A percentile compares a stretch with the other conserved stretches of the same genome.
Evolutionary conservation across 2,329 filamentous ascomycete genomes (phyloP).

Genomic region (Shiraia bambusicola): DNA sequence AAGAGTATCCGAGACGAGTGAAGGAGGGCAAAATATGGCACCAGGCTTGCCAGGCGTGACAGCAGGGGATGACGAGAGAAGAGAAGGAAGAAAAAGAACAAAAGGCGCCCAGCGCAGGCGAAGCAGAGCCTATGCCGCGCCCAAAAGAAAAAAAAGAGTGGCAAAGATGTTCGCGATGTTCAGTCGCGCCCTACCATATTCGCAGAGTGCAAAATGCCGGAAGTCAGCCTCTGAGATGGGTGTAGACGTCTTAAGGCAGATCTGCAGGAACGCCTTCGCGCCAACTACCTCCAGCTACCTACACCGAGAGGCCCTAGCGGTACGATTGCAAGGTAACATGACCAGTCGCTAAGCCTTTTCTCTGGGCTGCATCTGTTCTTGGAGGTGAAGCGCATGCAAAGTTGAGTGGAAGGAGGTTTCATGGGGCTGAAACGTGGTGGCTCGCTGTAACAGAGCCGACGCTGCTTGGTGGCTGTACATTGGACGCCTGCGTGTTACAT

Average conservation of each 20-base stretch:
- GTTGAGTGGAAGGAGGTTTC: constrained; percentile 8
- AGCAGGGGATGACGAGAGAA: constrained; percentile 11
- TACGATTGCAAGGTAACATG: constrained; percentile 1
- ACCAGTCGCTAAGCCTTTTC: constrained; percentile 2
- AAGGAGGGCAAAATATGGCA: constrained; percentile 22
- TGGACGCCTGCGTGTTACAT: constrained; percentile 16
- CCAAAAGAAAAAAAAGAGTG: constrained; percentile 11
- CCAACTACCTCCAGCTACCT: background rate
- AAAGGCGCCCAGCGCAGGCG: constrained; percentile 32
- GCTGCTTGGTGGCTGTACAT: constrained; percentile 10
- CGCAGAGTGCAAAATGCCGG: constrained; percentile 5
- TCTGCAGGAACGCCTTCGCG: constrained; percentile 5
- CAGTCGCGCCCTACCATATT: constrained; percentile 30
- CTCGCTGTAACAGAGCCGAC: constrained; percentile 7
- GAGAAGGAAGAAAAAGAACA: constrained; percentile 13
- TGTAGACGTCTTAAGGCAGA: constrained; percentile 24
- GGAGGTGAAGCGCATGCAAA: background rate
- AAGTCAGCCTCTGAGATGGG: constrained; percentile 2
- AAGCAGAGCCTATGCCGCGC: constrained; percentile 18
- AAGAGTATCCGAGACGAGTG: constrained; percentile 24
- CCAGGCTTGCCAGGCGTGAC: constrained; percentile 36
- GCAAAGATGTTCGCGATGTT: constrained; percentile 27
- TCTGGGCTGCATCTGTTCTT: background rate
- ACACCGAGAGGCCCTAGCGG: background rate
- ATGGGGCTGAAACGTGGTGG: constrained; percentile 24